phyloP scores from a whole-genome alignment of 805 yeast genomes.

The Kodamaea fukazawae region DNA sequence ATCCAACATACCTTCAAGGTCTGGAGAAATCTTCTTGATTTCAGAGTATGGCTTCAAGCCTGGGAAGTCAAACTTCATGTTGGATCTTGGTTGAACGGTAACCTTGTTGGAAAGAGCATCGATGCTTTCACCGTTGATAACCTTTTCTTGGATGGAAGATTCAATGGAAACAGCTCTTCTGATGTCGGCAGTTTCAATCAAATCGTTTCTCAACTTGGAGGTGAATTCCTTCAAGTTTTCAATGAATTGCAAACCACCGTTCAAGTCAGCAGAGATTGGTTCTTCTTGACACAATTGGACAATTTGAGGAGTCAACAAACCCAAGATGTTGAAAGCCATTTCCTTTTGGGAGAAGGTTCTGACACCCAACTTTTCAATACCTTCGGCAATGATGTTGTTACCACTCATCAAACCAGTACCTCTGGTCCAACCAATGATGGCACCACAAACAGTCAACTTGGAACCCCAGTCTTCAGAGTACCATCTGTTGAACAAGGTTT shows the following conservation, averaged over 20 bases:
- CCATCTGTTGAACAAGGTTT: constrained; percentile 98
- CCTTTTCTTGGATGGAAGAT: constrained; percentile 81
- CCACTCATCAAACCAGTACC: constrained; percentile 99
- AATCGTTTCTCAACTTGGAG: constrained; percentile 69
- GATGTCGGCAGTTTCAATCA: constrained; percentile 80
- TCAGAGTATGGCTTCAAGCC: constrained; percentile 72
- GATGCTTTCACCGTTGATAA: constrained; percentile 82
- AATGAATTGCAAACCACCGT: constrained; percentile 96
- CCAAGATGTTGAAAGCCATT: constrained; percentile 98
- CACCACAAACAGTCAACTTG: constrained; percentile 95
- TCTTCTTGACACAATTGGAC: constrained; percentile 84
- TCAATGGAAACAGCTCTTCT: constrained; percentile 95
- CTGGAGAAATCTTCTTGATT: constrained; percentile 64
- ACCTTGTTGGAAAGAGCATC: constrained; percentile 82
- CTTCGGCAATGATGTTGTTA: constrained; percentile 96
- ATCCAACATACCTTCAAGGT: constrained; percentile 87
- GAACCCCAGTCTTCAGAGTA: constrained; percentile 94
- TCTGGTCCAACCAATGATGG: constrained; percentile 99
- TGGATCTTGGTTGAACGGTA: constrained; percentile 87
- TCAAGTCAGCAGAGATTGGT: constrained; percentile 97
- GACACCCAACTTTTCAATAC: constrained; percentile 92
- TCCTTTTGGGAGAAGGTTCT: constrained; percentile 98
- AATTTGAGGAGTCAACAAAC: constrained; percentile 85
- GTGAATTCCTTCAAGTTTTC: constrained; percentile 89
- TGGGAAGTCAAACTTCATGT: constrained; percentile 93